Conservation (phyloP, 495 filamentous ascomycete species). For the Podospora tetraspora region DNA sequence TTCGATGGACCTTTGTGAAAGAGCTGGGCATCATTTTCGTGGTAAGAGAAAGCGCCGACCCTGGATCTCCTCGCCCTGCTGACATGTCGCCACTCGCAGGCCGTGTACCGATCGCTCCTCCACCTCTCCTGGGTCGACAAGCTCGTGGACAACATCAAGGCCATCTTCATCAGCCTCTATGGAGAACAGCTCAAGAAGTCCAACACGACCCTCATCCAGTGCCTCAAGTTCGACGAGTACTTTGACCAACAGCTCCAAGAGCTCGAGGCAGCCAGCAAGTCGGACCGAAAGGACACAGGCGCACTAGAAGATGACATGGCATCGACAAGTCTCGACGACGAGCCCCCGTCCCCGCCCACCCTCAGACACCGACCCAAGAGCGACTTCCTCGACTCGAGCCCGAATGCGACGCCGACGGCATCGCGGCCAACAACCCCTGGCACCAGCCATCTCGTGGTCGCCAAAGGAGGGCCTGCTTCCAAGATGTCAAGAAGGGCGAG, state of each 20-base stretch:
- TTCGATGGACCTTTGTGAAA: slow-evolving; percentile 90
- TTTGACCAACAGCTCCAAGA: slow-evolving; percentile 89
- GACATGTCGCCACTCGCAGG: slow-evolving; percentile 49
- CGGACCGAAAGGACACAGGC: slow-evolving; percentile 26
- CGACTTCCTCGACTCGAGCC: slow-evolving; percentile 51
- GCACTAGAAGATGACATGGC: slow-evolving; percentile 39
- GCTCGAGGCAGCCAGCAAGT: slow-evolving; percentile 54
- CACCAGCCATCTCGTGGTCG: slow-evolving; percentile 60
- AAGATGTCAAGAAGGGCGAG: slow-evolving; percentile 76
- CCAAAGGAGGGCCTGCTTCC: slow-evolving; percentile 62
- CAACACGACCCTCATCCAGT: slow-evolving; percentile 68
- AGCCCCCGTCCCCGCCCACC: slow-evolving; percentile 42
- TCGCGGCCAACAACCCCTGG: slow-evolving; percentile 76
- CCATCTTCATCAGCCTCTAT: slow-evolving; percentile 83
- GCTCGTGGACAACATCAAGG: slow-evolving; percentile 87
- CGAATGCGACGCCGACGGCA: slow-evolving; percentile 64
- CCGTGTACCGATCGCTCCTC: slow-evolving; percentile 91
- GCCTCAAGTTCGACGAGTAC: slow-evolving; percentile 78
- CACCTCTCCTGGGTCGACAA: slow-evolving; percentile 97
- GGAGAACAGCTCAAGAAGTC: slow-evolving; percentile 78
- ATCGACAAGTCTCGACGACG: slow-evolving; percentile 33
- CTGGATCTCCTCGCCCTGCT: not conserved
- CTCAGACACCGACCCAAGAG: slow-evolving; percentile 28
- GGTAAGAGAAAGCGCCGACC: slow-evolving; percentile 49
- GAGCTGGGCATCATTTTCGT: slow-evolving; percentile 94